A percentile compares a stretch with the other conserved stretches of the same genome.
phyloP scores from a whole-genome alignment of 106 monocot genomes.

The Dendrobium huoshanense region DNA sequence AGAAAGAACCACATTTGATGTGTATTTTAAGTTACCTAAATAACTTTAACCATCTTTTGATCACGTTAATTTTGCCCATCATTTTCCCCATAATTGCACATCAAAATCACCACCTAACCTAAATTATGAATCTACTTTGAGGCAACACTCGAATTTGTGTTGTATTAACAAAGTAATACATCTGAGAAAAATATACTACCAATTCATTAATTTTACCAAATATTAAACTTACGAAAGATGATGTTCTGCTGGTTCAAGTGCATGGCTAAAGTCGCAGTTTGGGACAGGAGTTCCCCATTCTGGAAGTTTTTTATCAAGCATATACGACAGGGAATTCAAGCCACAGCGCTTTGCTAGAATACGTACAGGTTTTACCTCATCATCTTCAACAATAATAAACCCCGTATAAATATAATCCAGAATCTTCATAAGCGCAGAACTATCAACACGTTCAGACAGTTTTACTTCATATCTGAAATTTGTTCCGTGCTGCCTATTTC shows the following conservation, averaged over 20 bases:
- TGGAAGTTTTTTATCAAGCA: slow-evolving; percentile 49
- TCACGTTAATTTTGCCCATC: background rate
- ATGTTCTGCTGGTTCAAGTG: slow-evolving; percentile 31
- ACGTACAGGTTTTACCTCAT: slow-evolving; percentile 30
- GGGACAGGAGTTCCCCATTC: slow-evolving; percentile 32
- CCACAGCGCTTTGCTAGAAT: slow-evolving; percentile 55
- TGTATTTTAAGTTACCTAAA: background rate
- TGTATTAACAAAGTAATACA: background rate
- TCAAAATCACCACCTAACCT: background rate
- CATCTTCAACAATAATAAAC: slow-evolving; percentile 34
- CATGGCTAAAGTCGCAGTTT: slow-evolving; percentile 40
- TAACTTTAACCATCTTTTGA: background rate
- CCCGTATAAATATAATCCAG: slow-evolving; percentile 82
- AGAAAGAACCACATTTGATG: background rate
- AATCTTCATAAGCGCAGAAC: slow-evolving; percentile 39
- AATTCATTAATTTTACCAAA: background rate
- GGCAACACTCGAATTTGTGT: background rate
- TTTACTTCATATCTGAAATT: slow-evolving; percentile 28
- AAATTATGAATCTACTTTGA: background rate
- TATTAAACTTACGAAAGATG: slow-evolving; percentile 50
- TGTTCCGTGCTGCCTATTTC: background rate
- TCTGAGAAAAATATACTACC: background rate
- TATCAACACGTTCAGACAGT: slow-evolving; percentile 61
- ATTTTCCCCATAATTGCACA: background rate
- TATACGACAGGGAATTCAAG: slow-evolving; percentile 42